A percentile compares a stretch with the other conserved stretches of the same genome.
Conservation (phyloP, 768 basidiomycete genomes). For the Brasilioporus rufonigricans region DNA sequence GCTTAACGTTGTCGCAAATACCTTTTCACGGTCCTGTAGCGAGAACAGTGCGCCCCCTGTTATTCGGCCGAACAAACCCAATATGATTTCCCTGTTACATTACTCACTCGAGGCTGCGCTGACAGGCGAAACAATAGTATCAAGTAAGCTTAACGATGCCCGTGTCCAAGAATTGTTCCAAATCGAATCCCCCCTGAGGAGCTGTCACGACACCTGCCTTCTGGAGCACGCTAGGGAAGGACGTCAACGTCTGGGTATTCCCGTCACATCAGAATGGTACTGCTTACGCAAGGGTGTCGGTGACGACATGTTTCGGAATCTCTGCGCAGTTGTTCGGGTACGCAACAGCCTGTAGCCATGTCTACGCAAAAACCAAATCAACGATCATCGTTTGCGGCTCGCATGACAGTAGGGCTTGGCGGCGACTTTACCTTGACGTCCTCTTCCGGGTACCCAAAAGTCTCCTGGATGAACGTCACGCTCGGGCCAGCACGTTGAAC, state of each 20-base stretch:
- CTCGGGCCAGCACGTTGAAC: slow-evolving; percentile 57
- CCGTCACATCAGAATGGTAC: slow-evolving; percentile 16
- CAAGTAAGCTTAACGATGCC: slow-evolving; percentile 51
- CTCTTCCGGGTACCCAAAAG: slow-evolving; percentile 77
- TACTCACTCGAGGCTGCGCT: not conserved
- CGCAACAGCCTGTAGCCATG: slow-evolving; percentile 78
- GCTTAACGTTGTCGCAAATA: slow-evolving; percentile 17
- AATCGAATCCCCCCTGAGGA: slow-evolving; percentile 52
- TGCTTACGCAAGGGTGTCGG: slow-evolving; percentile 66
- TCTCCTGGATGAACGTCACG: slow-evolving; percentile 71
- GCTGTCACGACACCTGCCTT: slow-evolving; percentile 68
- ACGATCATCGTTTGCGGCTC: too few species aligned
- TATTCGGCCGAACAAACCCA: not conserved
- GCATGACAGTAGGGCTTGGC: not conserved
- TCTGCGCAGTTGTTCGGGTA: slow-evolving; percentile 67
- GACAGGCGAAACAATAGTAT: slow-evolving; percentile 2
- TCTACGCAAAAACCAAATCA: slow-evolving; percentile 37
- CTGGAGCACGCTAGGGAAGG: slow-evolving; percentile 55
- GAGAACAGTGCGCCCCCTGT: not conserved
- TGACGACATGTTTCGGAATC: slow-evolving; percentile 64
- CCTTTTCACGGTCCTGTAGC: not conserved
- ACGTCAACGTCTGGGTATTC: not conserved
- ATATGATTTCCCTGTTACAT: not conserved
- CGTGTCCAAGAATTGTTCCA: slow-evolving; percentile 55
- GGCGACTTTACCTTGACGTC: slow-evolving; percentile 63